Evolutionary conservation across 2,329 filamentous ascomycete species (phyloP).

Genomic region (Cryphonectria carpinicola): DNA sequence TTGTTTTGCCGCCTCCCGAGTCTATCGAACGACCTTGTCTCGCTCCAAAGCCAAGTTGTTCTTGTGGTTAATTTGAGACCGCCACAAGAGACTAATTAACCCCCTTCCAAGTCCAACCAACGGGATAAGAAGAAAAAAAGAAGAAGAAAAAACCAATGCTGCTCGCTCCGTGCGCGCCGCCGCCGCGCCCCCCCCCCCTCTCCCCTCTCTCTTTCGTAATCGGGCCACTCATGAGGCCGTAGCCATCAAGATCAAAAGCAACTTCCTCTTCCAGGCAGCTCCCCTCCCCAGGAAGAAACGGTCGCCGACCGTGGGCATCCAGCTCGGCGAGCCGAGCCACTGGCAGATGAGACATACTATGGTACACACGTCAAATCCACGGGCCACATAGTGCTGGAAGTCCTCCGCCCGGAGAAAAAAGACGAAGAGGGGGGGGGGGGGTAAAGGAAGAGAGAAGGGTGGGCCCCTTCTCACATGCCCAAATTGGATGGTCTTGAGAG

Average conservation of each 20-base stretch:
- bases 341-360: neutral
- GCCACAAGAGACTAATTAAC: neutral
- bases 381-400: neutral
- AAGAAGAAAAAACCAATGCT: neutral
- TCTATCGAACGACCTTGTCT: neutral
- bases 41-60: neutral
- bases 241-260: neutral
- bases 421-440: too few relatives aligned
- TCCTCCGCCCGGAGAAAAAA: neutral
- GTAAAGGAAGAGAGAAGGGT: neutral
- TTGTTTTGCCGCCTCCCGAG: neutral
- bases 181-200: neutral
- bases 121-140: neutral
- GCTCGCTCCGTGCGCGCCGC: neutral
- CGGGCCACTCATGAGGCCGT: neutral
- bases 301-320: neutral
- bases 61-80: neutral
- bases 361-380: neutral
- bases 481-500: neutral
- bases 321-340: constrained; percentile 10
- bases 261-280: constrained; percentile 15
- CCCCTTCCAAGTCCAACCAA: neutral
- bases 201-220: neutral
- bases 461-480: constrained; percentile 12
- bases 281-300: neutral